Percentiles rank a stretch among this genome's conserved stretches.
These are phyloP conservation scores for Talaromyces thailandensis DNA, from an alignment of 495 filamentous ascomycete genomes.

Conservation along the genomic window DNA sequence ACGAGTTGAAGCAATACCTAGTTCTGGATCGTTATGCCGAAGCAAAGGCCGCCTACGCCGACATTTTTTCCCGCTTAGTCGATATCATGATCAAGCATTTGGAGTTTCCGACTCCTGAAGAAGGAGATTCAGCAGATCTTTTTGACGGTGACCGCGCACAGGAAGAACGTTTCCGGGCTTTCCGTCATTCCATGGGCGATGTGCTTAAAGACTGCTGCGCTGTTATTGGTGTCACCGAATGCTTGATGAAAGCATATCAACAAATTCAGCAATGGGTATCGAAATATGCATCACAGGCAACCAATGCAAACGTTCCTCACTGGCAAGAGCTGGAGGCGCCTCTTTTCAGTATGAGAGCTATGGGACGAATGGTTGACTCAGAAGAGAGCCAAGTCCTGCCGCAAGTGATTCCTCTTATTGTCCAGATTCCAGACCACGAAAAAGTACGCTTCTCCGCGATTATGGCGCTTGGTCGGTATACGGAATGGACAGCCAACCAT, in stretches of 20 bases:
- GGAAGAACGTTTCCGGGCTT: constrained; percentile 95
- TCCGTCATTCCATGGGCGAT: constrained; percentile 94
- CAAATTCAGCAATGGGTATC: constrained; percentile 81
- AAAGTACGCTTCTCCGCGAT: constrained; percentile 95
- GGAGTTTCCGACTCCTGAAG: constrained; percentile 74
- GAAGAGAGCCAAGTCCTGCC: constrained; percentile 80
- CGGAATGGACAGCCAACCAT: constrained; percentile 93
- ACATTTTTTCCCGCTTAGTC: constrained; percentile 78
- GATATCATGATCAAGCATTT: constrained; percentile 91
- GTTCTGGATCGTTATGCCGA: constrained; percentile 82
- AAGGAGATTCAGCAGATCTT: constrained; percentile 64
- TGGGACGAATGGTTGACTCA: constrained; percentile 92
- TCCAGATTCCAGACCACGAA: constrained; percentile 91
- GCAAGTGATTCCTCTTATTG: constrained; percentile 82
- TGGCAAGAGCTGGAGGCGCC: constrained; percentile 97
- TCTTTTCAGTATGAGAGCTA: constrained; percentile 88
- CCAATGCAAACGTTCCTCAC: constrained; percentile 67
- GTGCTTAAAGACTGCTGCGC: constrained; percentile 96
- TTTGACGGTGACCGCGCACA: constrained; percentile 94
- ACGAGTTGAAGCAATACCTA: constrained; percentile 94
- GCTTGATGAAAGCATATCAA: constrained; percentile 76
- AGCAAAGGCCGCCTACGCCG: constrained; percentile 61
- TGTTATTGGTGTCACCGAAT: constrained; percentile 86
- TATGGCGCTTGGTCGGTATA: constrained; percentile 93
- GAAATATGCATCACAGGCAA: constrained; percentile 67